These are phyloP conservation scores for Stereum hirsutum DNA, from an alignment of 1,284 basidiomycete species.

Conservation along the genomic window DNA sequence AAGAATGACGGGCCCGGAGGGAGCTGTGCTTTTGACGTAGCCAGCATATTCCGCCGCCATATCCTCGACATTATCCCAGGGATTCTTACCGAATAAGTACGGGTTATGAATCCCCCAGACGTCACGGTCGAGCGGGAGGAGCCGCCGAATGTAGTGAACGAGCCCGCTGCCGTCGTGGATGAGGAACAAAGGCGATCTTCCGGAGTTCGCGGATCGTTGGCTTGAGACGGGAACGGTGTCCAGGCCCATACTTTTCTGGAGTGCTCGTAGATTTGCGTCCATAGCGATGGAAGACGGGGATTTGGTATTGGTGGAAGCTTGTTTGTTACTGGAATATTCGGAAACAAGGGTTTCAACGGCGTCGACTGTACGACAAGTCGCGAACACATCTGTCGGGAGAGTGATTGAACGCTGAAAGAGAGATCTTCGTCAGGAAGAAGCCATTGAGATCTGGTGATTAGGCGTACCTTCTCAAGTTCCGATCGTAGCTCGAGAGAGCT, in stretches of 20 bases:
- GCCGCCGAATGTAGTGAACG: conserved; percentile 37
- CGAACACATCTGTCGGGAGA: conserved; percentile 14
- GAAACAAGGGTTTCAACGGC: no score
- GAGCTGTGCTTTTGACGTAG: conserved; percentile 23
- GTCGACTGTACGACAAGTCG: no score
- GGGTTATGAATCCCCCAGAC: conserved; percentile 58
- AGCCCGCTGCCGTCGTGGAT: conserved; percentile 68
- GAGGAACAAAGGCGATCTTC: conserved; percentile 41
- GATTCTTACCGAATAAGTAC: conserved; percentile 29
- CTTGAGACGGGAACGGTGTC: conserved; percentile 26
- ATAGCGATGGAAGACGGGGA: no score
- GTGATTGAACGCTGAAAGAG: conserved; percentile 20
- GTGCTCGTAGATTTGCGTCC: conserved; percentile 6
- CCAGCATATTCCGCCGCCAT: conserved; percentile 47
- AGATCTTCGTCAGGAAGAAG: no score
- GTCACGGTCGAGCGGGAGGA: conserved; percentile 36
- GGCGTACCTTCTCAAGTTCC: conserved; percentile 29
- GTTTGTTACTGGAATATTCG: background rate
- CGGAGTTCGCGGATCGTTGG: conserved; percentile 22
- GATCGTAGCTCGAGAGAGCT: conserved; percentile 49
- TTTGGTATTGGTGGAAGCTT: background rate
- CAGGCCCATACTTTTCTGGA: conserved; percentile 15
- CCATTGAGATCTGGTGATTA: no score
- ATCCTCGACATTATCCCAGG: conserved; percentile 37
- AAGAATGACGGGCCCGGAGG: conserved; percentile 32